phyloP scores from a whole-genome alignment of 192 early-diverging fungal species.

The Podila clonocystis region DNA sequence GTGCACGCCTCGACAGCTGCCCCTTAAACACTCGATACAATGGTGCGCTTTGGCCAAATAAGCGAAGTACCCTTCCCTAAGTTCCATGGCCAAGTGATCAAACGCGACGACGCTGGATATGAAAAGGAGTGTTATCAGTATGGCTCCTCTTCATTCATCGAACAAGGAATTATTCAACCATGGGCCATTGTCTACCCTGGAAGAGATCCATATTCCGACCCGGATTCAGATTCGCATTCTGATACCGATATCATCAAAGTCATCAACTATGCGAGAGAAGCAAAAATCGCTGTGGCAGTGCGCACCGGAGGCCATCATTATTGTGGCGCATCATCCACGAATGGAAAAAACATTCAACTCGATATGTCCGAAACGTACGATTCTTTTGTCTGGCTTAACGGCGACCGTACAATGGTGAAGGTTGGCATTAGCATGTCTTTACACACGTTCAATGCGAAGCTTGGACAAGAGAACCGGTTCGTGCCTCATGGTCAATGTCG shows the following conservation, averaged over 20 bases:
- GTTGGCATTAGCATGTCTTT: constrained; percentile 36
- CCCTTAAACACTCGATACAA: no score
- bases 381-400: constrained; percentile 29
- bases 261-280: constrained; percentile 9
- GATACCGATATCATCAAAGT: constrained; percentile 21
- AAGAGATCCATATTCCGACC: no score
- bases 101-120: no score
- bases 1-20: no score
- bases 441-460: constrained; percentile 22
- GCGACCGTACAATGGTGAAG: constrained; percentile 22
- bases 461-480: constrained; percentile 25
- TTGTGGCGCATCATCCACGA: constrained; percentile 17
- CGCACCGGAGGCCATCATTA: constrained; percentile 43
- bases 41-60: no score
- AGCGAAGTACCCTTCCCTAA: no score
- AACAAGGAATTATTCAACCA: no score
- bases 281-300: constrained; percentile 20
- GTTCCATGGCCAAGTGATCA: no score
- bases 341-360: constrained; percentile 24
- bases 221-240: no score
- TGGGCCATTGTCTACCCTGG: no score
- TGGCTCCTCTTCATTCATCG: no score
- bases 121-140: no score
- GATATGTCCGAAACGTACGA: constrained; percentile 31
- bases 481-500: constrained; percentile 32